These are phyloP conservation scores for Trichosanthes cucumerina DNA, from an alignment of 306 rosid species.

Conservation along the genomic window DNA sequence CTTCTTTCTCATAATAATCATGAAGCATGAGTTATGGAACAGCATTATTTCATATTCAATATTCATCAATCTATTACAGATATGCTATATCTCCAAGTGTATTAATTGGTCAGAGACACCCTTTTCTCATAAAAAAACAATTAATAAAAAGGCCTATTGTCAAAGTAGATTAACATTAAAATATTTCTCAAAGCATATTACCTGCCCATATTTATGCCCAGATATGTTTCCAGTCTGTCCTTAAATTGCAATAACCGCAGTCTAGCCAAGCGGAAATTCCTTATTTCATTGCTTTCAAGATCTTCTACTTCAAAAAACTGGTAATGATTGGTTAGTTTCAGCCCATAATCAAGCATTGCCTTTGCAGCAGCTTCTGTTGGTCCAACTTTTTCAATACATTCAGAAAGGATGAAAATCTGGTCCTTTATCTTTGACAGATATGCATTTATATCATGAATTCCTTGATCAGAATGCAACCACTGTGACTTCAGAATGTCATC, in stretches of 20 bases:
- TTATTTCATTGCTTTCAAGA: slow-evolving; percentile 31
- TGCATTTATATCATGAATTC: slow-evolving; percentile 49
- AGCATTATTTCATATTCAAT: not conserved
- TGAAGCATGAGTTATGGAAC: not conserved
- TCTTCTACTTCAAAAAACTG: slow-evolving; percentile 45
- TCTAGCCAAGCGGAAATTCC: slow-evolving; percentile 70
- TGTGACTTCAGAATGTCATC: slow-evolving; percentile 86
- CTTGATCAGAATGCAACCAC: slow-evolving; percentile 81
- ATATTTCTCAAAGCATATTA: slow-evolving; percentile 20
- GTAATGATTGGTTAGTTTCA: slow-evolving; percentile 57
- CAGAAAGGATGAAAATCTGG: slow-evolving; percentile 53
- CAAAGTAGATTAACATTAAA: not conserved
- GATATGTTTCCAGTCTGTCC: slow-evolving; percentile 84
- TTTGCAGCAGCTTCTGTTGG: slow-evolving; percentile 67
- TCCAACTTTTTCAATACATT: slow-evolving; percentile 79
- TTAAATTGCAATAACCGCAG: slow-evolving; percentile 73
- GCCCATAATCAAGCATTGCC: slow-evolving; percentile 75
- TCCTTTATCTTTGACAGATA: slow-evolving; percentile 65
- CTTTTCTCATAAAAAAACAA: not conserved
- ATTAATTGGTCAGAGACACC: not conserved
- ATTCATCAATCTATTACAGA: not conserved
- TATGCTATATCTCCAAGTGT: not conserved
- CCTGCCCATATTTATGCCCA: slow-evolving; percentile 99
- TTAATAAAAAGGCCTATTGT: not conserved
- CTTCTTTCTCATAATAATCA: slow-evolving; percentile 4